Evolutionary conservation across 768 basidiomycete genomes (phyloP).

Genomic region (Holtermannia corniformis): DNA sequence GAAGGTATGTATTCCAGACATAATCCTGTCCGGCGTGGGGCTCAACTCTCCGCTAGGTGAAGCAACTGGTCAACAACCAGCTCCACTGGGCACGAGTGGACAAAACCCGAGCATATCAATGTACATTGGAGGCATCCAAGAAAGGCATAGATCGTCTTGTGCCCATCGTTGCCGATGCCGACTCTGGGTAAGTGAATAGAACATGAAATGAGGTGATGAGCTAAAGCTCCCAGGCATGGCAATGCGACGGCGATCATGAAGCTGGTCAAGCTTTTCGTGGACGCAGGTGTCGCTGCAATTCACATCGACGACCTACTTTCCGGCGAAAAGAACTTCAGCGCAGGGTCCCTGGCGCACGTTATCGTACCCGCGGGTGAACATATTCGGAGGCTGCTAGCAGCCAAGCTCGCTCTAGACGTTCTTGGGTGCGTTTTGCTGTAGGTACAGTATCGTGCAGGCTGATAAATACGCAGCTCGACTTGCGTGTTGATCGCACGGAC

Average conservation of each 20-base stretch:
- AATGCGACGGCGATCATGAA: conserved; percentile 92
- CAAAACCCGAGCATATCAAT: no score
- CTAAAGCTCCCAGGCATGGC: conserved; percentile 75
- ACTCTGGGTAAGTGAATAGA: conserved; percentile 63
- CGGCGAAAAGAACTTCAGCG: conserved; percentile 84
- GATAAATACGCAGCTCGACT: conserved; percentile 7
- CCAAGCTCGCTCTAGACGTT: conserved; percentile 84
- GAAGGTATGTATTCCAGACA: no score
- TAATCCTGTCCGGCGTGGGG: no score
- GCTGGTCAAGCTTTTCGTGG: conserved; percentile 86
- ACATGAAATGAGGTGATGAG: conserved; percentile 2
- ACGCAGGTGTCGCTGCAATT: conserved; percentile 83
- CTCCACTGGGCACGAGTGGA: conserved; percentile 67
- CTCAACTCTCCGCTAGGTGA: no score
- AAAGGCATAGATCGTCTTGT: conserved; percentile 63
- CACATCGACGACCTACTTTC: conserved; percentile 87
- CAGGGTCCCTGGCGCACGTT: no score
- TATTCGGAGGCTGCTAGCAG: conserved; percentile 68
- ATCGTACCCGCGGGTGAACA: conserved; percentile 84
- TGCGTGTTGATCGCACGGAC: conserved; percentile 73
- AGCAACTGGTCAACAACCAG: conserved; percentile 79
- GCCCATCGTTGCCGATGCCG: conserved; percentile 89
- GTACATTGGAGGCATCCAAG: background rate
- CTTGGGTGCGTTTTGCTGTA: conserved; percentile 69
- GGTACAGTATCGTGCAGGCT: background rate